phyloP scores from a whole-genome alignment of 352 stramenopile species.

The Pythium guiyangense region DNA sequence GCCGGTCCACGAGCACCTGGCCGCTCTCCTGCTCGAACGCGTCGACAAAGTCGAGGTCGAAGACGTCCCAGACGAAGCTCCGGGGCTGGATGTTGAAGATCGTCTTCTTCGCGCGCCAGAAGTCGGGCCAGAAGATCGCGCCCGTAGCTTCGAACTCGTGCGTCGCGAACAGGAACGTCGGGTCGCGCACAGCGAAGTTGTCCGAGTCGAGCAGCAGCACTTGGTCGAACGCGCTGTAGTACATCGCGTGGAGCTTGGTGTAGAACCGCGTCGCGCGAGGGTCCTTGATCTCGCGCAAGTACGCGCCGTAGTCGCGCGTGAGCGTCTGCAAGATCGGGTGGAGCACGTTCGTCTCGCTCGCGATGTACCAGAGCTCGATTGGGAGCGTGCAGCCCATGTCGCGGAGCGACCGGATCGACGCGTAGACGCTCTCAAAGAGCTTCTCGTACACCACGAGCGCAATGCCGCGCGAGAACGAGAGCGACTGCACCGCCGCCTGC shows the following conservation, averaged over 20 bases:
- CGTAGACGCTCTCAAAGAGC: constrained; percentile 48
- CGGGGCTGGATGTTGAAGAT: constrained; percentile 73
- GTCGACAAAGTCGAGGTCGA: constrained; percentile 51
- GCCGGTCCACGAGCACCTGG: constrained; percentile 61
- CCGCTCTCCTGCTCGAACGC: constrained; percentile 81
- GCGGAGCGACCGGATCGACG: constrained; percentile 35
- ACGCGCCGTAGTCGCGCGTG: constrained; percentile 29
- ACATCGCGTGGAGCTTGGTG: constrained; percentile 71
- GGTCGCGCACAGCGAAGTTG: constrained; percentile 65
- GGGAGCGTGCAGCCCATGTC: constrained; percentile 40
- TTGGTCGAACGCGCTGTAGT: constrained; percentile 71
- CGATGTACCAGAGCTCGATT: constrained; percentile 68
- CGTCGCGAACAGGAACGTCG: constrained; percentile 60
- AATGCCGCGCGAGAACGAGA: constrained; percentile 32
- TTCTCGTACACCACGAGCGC: constrained; percentile 50
- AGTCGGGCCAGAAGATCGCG: constrained; percentile 81
- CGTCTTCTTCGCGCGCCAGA: constrained; percentile 57
- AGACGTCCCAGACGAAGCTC: constrained; percentile 67
- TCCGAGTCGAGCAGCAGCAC: constrained; percentile 76
- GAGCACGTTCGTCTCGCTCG: constrained; percentile 32
- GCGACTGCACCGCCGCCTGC: constrained; percentile 21
- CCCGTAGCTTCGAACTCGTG: constrained; percentile 35
- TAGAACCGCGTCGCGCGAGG: constrained; percentile 42
- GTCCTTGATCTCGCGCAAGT: constrained; percentile 66
- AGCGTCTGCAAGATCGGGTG: constrained; percentile 46